phyloP scores from a whole-genome alignment of 2,329 filamentous ascomycete species.

The Neospermospora avenae region DNA sequence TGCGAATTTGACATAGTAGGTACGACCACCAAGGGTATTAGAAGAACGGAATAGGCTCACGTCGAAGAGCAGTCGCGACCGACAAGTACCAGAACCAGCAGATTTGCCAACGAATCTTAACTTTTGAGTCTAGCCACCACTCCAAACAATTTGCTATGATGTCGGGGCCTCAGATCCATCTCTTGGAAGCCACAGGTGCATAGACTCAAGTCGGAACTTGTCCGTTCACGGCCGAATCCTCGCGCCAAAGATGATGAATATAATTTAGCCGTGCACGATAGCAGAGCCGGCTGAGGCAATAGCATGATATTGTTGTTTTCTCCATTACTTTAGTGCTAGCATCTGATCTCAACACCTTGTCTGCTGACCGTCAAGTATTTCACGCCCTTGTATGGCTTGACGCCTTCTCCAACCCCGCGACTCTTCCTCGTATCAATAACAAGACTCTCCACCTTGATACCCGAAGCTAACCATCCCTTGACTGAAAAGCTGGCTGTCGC shows the following conservation, averaged over 20 bases:
- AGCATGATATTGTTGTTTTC: neutral
- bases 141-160: neutral
- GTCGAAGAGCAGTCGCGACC: neutral
- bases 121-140: neutral
- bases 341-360: slow-evolving; percentile 61
- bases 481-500: slow-evolving; percentile 70
- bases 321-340: slow-evolving; percentile 31
- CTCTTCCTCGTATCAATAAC: slow-evolving; percentile 73
- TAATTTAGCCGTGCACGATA: neutral
- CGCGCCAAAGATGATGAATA: neutral
- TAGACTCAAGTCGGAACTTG: neutral
- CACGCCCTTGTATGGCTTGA: slow-evolving; percentile 96
- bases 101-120: neutral
- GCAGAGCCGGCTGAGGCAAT: neutral
- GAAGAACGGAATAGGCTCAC: neutral
- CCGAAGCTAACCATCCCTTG: slow-evolving; percentile 66
- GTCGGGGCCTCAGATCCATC: neutral
- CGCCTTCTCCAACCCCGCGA: slow-evolving; percentile 77
- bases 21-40: neutral
- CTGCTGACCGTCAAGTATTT: slow-evolving; percentile 85
- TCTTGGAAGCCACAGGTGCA: neutral
- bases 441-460: slow-evolving; percentile 66
- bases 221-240: too few species aligned
- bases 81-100: neutral
- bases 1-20: too few species aligned